These are phyloP conservation scores for Pulicaria dysenterica DNA, from an alignment of 129 eudicot genomes.

Conservation along the genomic window DNA sequence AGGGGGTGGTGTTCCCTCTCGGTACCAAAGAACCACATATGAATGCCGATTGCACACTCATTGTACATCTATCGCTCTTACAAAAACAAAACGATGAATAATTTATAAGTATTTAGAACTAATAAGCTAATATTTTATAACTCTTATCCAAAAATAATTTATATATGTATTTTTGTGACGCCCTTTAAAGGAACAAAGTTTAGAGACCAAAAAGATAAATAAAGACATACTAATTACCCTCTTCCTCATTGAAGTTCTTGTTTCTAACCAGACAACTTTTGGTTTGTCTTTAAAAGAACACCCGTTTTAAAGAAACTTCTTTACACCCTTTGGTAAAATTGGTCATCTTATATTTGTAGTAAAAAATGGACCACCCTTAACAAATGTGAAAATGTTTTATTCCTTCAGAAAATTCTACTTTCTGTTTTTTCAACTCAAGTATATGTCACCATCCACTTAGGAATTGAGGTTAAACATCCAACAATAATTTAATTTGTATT, in stretches of 20 bases:
- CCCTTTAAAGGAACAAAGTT: constrained; percentile 15
- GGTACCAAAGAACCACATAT: too few relatives aligned
- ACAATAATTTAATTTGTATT: neutral
- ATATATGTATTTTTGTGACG: too few relatives aligned
- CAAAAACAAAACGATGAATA: too few relatives aligned
- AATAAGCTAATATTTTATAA: too few relatives aligned
- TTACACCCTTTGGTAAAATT: constrained; percentile 15
- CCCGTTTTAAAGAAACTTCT: constrained; percentile 32
- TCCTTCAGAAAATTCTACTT: constrained; percentile 23
- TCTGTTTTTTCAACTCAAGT: neutral
- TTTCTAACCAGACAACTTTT: constrained; percentile 32
- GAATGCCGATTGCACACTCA: too few relatives aligned
- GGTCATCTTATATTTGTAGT: constrained; percentile 21
- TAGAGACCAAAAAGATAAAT: constrained; percentile 27
- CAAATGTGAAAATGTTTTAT: constrained; percentile 19
- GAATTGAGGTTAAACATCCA: neutral
- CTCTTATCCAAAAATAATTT: too few relatives aligned
- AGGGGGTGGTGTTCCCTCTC: too few relatives aligned
- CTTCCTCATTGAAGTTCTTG: constrained; percentile 28
- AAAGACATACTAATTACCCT: constrained; percentile 14
- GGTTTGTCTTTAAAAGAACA: constrained; percentile 11
- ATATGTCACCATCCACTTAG: constrained; percentile 1
- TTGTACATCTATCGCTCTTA: too few relatives aligned
- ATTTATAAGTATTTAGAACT: too few relatives aligned
- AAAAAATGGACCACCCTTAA: constrained; percentile 8